Evolutionary conservation across 2,329 filamentous ascomycete genomes (phyloP).

Genomic region (Xylaria sp.): DNA sequence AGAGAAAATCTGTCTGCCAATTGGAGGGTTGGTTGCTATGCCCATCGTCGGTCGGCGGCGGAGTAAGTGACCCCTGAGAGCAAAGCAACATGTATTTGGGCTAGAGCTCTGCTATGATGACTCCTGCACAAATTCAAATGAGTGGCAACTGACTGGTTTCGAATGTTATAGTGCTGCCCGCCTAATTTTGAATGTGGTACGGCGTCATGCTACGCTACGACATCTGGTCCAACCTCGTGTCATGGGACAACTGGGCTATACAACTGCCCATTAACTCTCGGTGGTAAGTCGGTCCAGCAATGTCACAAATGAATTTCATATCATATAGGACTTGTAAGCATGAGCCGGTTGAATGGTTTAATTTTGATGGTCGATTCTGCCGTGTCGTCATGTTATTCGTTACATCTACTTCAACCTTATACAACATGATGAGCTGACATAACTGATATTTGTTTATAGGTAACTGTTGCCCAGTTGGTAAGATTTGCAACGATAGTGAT

Average conservation of each 20-base stretch:
- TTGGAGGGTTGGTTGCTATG: constrained; percentile 33
- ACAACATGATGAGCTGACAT: not conserved
- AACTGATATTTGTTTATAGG: constrained; percentile 40
- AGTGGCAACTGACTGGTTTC: constrained; percentile 1
- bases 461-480: constrained; percentile 53
- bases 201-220: constrained; percentile 55
- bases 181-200: constrained; percentile 54
- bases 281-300: constrained; percentile 30
- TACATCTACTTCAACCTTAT: not conserved
- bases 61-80: constrained; percentile 27
- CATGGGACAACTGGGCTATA: constrained; percentile 46
- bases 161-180: constrained; percentile 49
- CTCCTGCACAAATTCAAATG: not conserved
- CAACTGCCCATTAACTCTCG: constrained; percentile 48
- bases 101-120: not conserved
- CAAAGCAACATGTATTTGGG: not conserved
- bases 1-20: constrained; percentile 37
- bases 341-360: not conserved
- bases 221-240: constrained; percentile 49
- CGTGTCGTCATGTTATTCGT: not conserved
- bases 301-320: not conserved
- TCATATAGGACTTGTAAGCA: not conserved
- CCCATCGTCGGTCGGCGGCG: constrained; percentile 43
- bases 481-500: constrained; percentile 47
- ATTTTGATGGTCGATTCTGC: not conserved